A percentile compares a stretch with the other conserved stretches of the same genome.
phyloP scores from a whole-genome alignment of 345 rosid genomes.

The Ceriops zippeliana region DNA sequence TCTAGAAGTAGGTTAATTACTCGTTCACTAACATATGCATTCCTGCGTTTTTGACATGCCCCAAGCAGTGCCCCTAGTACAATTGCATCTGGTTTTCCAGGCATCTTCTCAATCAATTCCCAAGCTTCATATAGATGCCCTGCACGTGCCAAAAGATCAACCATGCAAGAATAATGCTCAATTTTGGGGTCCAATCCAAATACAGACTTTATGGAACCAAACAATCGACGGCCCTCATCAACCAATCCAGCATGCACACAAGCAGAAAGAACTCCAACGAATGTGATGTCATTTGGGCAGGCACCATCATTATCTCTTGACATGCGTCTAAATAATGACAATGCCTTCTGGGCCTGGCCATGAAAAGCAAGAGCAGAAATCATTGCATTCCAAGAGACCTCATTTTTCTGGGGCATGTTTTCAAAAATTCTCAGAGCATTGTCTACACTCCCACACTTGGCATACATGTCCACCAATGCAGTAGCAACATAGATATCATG shows the following conservation, averaged over 20 bases:
- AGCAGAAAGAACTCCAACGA: slow-evolving; percentile 75
- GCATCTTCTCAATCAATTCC: slow-evolving; percentile 68
- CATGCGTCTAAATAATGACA: slow-evolving; percentile 58
- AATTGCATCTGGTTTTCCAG: slow-evolving; percentile 77
- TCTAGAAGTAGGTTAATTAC: slow-evolving; percentile 55
- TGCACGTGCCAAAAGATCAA: slow-evolving; percentile 79
- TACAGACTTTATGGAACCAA: slow-evolving; percentile 51
- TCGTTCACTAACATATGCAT: slow-evolving; percentile 44
- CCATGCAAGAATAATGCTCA: slow-evolving; percentile 87
- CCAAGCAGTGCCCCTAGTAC: slow-evolving; percentile 72
- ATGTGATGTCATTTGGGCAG: slow-evolving; percentile 67
- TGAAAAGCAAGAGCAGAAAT: slow-evolving; percentile 76
- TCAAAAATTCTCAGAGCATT: slow-evolving; percentile 67
- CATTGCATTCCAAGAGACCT: slow-evolving; percentile 91
- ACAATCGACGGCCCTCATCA: slow-evolving; percentile 52
- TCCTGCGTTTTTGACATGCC: slow-evolving; percentile 67
- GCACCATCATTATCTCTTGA: slow-evolving; percentile 31
- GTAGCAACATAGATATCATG: slow-evolving; percentile 59
- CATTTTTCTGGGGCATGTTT: slow-evolving; percentile 62
- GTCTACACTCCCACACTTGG: slow-evolving; percentile 73
- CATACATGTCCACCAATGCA: slow-evolving; percentile 85
- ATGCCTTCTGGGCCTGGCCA: slow-evolving; percentile 64
- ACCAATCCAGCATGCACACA: slow-evolving; percentile 90
- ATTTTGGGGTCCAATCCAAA: slow-evolving; percentile 76
- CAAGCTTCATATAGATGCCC: slow-evolving; percentile 75